phyloP scores from a whole-genome alignment of 352 stramenopile species.

The Phytophthora agathidicida region DNA sequence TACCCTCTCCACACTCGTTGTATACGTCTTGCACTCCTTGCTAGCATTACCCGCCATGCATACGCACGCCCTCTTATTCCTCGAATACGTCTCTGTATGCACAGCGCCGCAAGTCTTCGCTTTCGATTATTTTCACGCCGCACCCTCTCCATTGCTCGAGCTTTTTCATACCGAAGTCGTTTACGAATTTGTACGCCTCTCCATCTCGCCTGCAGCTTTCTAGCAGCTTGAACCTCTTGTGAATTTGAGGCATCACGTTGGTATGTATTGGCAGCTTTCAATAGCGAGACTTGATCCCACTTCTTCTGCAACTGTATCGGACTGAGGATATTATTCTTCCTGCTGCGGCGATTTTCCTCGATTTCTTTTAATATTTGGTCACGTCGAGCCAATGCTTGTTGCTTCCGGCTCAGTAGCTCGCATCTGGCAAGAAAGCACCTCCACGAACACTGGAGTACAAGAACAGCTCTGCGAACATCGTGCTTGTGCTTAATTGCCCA shows the following conservation, averaged over 20 bases:
- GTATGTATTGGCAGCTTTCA: conserved; percentile 2
- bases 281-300: conserved; percentile 28
- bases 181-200: conserved; percentile 44
- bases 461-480: conserved; percentile 30
- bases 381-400: conserved; percentile 16
- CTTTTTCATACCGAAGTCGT: conserved; percentile 50
- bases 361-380: conserved; percentile 27
- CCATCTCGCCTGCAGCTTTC: conserved; percentile 60
- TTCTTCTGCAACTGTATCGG: conserved; percentile 32
- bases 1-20: conserved; percentile 66
- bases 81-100: conserved; percentile 66
- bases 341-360: conserved; percentile 23
- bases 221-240: conserved; percentile 36
- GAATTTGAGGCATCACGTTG: conserved; percentile 7
- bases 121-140: conserved; percentile 39
- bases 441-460: conserved; percentile 58
- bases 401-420: conserved; percentile 5
- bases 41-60: conserved; percentile 50
- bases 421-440: conserved; percentile 41
- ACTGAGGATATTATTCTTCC: conserved; percentile 21
- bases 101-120: conserved; percentile 41
- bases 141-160: conserved; percentile 34
- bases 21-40: conserved; percentile 47
- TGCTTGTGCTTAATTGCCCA: conserved; percentile 29
- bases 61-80: conserved; percentile 48